These are phyloP conservation scores for Aaosphaeria arxii DNA, from an alignment of 2,329 filamentous ascomycete species.

Conservation along the genomic window DNA sequence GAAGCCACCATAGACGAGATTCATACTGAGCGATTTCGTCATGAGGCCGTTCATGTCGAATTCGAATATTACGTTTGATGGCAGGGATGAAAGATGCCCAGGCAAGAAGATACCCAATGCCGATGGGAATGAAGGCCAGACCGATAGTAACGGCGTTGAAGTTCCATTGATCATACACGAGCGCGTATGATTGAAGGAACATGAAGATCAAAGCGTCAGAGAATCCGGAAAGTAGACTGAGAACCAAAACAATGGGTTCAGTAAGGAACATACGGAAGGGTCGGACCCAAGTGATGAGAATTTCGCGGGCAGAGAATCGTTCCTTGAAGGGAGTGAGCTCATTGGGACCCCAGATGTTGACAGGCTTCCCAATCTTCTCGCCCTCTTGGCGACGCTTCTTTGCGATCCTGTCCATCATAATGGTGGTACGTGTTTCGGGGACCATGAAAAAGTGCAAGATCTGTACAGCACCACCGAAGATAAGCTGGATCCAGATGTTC, in stretches of 20 bases:
- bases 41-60: conserved; percentile 14
- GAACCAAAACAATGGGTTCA: conserved; percentile 69
- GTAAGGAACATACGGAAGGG: conserved; percentile 74
- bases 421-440: conserved; percentile 73
- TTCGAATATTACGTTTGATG: conserved; percentile 39
- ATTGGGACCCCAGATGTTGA: conserved; percentile 70
- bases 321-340: conserved; percentile 54
- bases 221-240: conserved; percentile 72
- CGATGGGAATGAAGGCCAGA: conserved; percentile 58
- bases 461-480: conserved; percentile 72
- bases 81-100: conserved; percentile 60
- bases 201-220: conserved; percentile 77
- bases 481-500: conserved; percentile 83
- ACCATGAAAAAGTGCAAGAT: conserved; percentile 66
- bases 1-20: conserved; percentile 63
- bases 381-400: conserved; percentile 67
- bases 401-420: conserved; percentile 76
- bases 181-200: conserved; percentile 67
- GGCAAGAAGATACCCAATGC: conserved; percentile 62
- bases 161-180: conserved; percentile 67
- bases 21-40: conserved; percentile 29
- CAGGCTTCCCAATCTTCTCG: conserved; percentile 55
- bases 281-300: conserved; percentile 50
- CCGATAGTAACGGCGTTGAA: conserved; percentile 59
- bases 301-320: conserved; percentile 37